Base-by-base conservation (phyloP, 2,329 filamentous ascomycete genomes). In the Cladosporium sp. region DNA sequence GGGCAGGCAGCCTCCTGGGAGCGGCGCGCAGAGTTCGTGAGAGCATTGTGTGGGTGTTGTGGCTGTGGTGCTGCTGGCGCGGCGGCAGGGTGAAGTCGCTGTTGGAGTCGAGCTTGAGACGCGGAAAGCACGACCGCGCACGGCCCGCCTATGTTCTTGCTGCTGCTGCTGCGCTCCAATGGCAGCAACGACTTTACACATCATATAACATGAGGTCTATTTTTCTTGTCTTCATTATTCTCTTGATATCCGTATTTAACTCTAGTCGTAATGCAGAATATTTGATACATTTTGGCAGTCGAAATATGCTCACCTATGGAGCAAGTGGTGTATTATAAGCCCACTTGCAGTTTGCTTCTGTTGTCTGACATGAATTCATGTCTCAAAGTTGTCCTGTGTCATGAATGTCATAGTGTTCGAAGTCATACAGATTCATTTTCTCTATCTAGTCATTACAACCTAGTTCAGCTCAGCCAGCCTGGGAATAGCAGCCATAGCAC, bases 401-500 rank as follows among this genome's bases (percentile, higher is more conserved):
- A 21, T 24, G 15, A 4, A 21, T 4, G 41, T 47, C 2, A 12
- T 4, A 47, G 41, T 21, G 5, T 12, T 11, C n/a, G 7, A 24
- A 47, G 3, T 21, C 41, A 21, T 47, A n/a, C n/a, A 47, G n/a
- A 47, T 47, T 21, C n/a, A 21, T 47, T 3, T 47, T 21, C n/a
- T 21, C n/a, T 21, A 21, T 47, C 41, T 21, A 47, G n/a, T 47
- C 41, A 47, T 21, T 21, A 47, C n/a, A 21, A n/a, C 32, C 65
- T 61, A 65, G 8, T 65, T 34, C 38, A 86, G 76, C 68, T 88
- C 85, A 66, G 88, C 83, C 34, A 84, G 80, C 85, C 86, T 90
- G 0, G 89, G 89, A 72, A 92, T 91, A 30, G 87, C 85, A 66
- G 82, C 84, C 79, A 90, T 87, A 4, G 89, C 89, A 0, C 89